Evolutionary conservation across 2,329 filamentous ascomycete genomes (phyloP).

Genomic region (Lachnum nothofagi): DNA sequence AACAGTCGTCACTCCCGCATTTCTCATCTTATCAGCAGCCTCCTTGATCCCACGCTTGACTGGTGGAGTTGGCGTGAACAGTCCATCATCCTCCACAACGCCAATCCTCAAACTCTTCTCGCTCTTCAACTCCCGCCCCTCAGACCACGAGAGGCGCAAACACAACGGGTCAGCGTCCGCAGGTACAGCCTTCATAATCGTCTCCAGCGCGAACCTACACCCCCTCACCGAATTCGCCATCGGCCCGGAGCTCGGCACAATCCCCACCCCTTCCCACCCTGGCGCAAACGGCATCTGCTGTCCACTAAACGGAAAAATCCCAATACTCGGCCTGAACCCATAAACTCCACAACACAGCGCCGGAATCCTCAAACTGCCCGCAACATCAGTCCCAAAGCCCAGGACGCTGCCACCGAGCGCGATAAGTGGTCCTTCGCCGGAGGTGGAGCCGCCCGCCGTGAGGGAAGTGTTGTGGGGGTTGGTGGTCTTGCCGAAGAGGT

Average conservation of each 20-base stretch:
- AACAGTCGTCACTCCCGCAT: slow-evolving; percentile 17
- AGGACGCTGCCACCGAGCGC: slow-evolving; percentile 39
- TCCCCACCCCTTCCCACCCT: slow-evolving; percentile 1
- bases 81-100: slow-evolving; percentile 29
- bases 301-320: slow-evolving; percentile 9
- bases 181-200: slow-evolving; percentile 2
- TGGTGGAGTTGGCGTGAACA: slow-evolving; percentile 32
- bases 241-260: slow-evolving; percentile 7
- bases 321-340: slow-evolving; percentile 24
- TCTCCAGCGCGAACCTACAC: slow-evolving; percentile 7
- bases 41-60: slow-evolving; percentile 30
- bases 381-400: slow-evolving; percentile 41
- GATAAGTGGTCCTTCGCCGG: slow-evolving; percentile 52
- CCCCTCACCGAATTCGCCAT: slow-evolving; percentile 11
- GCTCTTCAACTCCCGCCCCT: slow-evolving; percentile 21
- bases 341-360: slow-evolving; percentile 33
- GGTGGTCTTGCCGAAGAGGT: slow-evolving; percentile 54
- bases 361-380: slow-evolving; percentile 38
- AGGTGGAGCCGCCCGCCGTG: slow-evolving; percentile 56
- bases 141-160: slow-evolving; percentile 1
- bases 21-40: slow-evolving; percentile 25
- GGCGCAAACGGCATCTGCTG: slow-evolving; percentile 9
- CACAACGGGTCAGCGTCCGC: background rate
- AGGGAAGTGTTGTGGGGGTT: slow-evolving; percentile 43
- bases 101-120: slow-evolving; percentile 28